These are phyloP conservation scores for Waltiozyma sp. DNA, from an alignment of 1,139 yeast genomes.

Conservation along the genomic window DNA sequence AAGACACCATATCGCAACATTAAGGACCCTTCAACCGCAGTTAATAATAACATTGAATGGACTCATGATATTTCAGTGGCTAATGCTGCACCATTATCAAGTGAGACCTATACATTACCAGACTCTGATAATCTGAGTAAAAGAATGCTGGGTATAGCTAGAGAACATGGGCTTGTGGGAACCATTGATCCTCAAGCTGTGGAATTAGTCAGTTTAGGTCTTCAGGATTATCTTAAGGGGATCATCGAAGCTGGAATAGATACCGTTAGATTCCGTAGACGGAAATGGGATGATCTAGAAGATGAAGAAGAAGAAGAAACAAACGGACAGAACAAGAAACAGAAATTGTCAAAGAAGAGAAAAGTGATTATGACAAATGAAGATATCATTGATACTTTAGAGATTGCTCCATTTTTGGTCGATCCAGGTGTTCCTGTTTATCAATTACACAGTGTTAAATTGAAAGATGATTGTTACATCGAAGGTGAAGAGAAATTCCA, in stretches of 20 bases:
- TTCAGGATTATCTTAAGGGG: conserved; percentile 68
- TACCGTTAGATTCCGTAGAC: conserved; percentile 43
- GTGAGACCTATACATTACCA: conserved; percentile 75
- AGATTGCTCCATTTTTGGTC: conserved; percentile 52
- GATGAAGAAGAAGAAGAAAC: neutral
- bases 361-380: conserved; percentile 45
- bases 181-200: conserved; percentile 62
- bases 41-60: conserved; percentile 40
- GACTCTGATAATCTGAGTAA: conserved; percentile 61
- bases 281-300: neutral
- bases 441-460: conserved; percentile 38
- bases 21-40: conserved; percentile 16
- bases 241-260: conserved; percentile 70
- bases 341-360: conserved; percentile 2
- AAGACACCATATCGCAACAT: conserved; percentile 61
- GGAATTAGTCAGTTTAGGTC: conserved; percentile 67
- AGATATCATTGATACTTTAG: conserved; percentile 54
- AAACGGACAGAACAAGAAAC: neutral
- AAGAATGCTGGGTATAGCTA: conserved; percentile 70
- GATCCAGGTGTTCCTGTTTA: conserved; percentile 56
- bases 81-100: conserved; percentile 72
- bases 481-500: conserved; percentile 27
- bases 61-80: conserved; percentile 89
- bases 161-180: conserved; percentile 90
- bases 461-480: conserved; percentile 46